Evolutionary conservation across 1,284 basidiomycete genomes (phyloP), one percentile per base, ranked within the genome.

Genomic region (Testicularia cyperi): DNA sequence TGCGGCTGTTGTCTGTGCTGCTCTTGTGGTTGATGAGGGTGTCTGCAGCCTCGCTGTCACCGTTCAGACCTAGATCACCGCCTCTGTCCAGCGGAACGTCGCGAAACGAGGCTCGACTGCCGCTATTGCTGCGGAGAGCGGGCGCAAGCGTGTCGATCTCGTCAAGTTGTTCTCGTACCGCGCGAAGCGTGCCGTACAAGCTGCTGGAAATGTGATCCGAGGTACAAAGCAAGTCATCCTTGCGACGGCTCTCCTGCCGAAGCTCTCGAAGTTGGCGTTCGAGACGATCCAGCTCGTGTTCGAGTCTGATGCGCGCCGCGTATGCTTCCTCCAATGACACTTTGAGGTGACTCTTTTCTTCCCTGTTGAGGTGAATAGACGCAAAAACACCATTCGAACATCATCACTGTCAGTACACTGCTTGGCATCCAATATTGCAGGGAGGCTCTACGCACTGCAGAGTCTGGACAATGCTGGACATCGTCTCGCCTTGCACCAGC

Each of bases 71-170:
- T n/a, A n/a, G n/a, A n/a, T n/a, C n/a, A n/a, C n/a, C n/a, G n/a
- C n/a, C n/a, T n/a, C n/a, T n/a, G n/a, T n/a, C n/a, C n/a, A n/a
- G n/a, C n/a, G 15, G 16, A 30, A 18, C 28, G 28, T 16, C n/a
- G 28, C 15, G 5, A 16, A 2, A 1, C 12, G 16, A 2, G n/a
- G 4, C n/a, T 30, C 28, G n/a, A 16, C n/a, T n/a, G n/a, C n/a
- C n/a, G n/a, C n/a, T n/a, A n/a, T n/a, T n/a, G 34, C 35, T 40
- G 20, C 56, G 56, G n/a, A 60, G 43, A 23, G 56, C 48, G 10
- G 49, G 44, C 4, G 49, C 40, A 9, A 60, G 44, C 5, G 44
- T 33, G 12, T 60, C 44, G 13, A 44, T 49, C 10, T 41, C 48
- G 20, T 60, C 48, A 6, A 44, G 44, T 16, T 60, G 41, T 3